Evolutionary conservation across 73 alveolate genomes (phyloP).

Genomic region (Paramecium biaurelia): DNA sequence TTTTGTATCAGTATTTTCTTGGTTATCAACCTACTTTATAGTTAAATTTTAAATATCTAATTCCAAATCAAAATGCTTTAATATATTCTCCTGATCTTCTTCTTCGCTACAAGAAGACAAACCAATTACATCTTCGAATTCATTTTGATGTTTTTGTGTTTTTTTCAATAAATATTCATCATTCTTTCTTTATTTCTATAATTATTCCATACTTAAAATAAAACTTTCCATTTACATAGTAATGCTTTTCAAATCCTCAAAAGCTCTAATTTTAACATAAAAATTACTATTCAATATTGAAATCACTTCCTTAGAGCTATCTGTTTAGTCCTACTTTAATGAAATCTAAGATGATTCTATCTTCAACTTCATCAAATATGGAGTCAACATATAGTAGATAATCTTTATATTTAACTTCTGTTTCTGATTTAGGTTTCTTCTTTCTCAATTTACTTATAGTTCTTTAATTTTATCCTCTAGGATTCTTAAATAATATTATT

Average conservation of each 20-base stretch:
- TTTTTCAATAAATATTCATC: not conserved
- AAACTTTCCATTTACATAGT: not conserved
- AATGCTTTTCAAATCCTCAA: not conserved
- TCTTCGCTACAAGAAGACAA: not conserved
- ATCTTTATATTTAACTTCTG: not conserved
- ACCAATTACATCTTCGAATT: not conserved
- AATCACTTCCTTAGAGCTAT: not conserved
- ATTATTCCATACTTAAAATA: not conserved
- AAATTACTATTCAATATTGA: not conserved
- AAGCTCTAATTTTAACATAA: not conserved
- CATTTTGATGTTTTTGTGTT: not conserved
- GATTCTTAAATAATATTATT: not conserved
- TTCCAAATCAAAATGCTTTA: not conserved
- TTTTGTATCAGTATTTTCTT: not conserved
- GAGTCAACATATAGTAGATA: not conserved
- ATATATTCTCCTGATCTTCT: not conserved
- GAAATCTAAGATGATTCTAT: not conserved
- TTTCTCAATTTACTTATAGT: not conserved
- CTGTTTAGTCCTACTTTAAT: not conserved
- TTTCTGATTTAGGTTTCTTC: not conserved
- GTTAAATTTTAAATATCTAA: not conserved
- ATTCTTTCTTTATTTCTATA: not conserved
- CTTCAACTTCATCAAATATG: not conserved
- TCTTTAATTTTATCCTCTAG: not conserved
- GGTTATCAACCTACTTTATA: not conserved